Evolutionary conservation across 2,329 filamentous ascomycete genomes (phyloP).

Genomic region (Onygenales sp.): DNA sequence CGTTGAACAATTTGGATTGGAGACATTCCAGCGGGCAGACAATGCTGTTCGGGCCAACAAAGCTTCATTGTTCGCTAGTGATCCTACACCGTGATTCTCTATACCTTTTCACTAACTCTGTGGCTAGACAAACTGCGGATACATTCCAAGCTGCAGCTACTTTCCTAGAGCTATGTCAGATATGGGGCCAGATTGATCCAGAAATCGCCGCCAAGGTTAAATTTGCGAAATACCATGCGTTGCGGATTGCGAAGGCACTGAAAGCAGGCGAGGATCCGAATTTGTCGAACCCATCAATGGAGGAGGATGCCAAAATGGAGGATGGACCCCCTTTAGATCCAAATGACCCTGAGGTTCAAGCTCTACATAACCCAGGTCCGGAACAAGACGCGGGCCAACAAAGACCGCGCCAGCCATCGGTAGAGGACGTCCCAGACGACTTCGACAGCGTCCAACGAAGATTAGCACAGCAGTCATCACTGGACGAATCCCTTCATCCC

Average conservation of each 20-base stretch:
- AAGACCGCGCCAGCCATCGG: conserved; percentile 43
- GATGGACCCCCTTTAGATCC: conserved; percentile 46
- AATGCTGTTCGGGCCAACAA: conserved; percentile 72
- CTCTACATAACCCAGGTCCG: conserved; percentile 36
- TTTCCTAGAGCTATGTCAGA: conserved; percentile 77
- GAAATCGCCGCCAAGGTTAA: conserved; percentile 83
- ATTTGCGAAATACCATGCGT: conserved; percentile 91
- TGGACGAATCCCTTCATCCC: conserved; percentile 42
- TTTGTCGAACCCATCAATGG: conserved; percentile 60
- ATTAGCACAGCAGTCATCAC: conserved; percentile 38
- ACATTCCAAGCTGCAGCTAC: conserved; percentile 89
- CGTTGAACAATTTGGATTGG: conserved; percentile 84
- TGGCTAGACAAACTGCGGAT: conserved; percentile 70
- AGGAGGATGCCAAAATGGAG: conserved; percentile 44
- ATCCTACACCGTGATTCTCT: neutral
- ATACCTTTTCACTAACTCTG: conserved; percentile 5
- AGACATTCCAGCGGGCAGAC: conserved; percentile 78
- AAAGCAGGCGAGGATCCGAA: conserved; percentile 90
- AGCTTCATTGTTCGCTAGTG: conserved; percentile 57
- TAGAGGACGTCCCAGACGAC: conserved; percentile 53
- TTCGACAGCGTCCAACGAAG: conserved; percentile 37
- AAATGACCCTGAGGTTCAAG: conserved; percentile 55
- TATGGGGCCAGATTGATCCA: conserved; percentile 68
- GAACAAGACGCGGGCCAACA: conserved; percentile 24
- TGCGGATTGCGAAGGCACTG: conserved; percentile 81